A percentile compares a stretch with the other conserved stretches of the same genome.
phyloP scores from a whole-genome alignment of 1,284 basidiomycete species.

The Hemileia vastatrix region DNA sequence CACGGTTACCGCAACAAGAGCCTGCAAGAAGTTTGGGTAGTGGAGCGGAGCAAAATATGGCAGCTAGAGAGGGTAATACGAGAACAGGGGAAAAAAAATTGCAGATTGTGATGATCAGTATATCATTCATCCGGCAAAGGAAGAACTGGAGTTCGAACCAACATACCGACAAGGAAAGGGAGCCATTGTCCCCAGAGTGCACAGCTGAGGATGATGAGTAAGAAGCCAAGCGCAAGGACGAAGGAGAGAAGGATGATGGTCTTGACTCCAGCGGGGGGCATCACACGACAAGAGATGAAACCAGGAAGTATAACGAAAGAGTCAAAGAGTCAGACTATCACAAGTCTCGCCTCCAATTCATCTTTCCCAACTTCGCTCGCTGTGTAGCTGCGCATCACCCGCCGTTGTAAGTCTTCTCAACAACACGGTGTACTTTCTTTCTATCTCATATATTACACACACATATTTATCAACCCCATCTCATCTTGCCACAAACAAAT shows the following conservation, averaged over 20 bases:
- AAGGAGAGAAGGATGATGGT: constrained; percentile 90
- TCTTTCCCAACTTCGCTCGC: too few species aligned
- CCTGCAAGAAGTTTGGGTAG: constrained; percentile 73
- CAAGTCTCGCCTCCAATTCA: too few species aligned
- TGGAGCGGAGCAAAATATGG: constrained; percentile 90
- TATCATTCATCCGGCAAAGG: not conserved
- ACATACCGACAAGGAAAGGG: constrained; percentile 86
- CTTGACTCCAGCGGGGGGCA: too few species aligned
- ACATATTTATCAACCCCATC: too few species aligned
- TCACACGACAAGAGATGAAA: too few species aligned
- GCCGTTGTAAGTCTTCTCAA: too few species aligned
- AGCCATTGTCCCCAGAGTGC: constrained; percentile 96
- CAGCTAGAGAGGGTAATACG: constrained; percentile 51
- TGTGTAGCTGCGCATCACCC: too few species aligned
- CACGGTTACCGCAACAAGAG: constrained; percentile 49
- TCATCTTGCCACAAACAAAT: too few species aligned
- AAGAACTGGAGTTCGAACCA: not conserved
- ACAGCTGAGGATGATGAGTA: constrained; percentile 94
- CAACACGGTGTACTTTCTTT: too few species aligned
- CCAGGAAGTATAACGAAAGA: too few species aligned
- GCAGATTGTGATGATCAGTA: not conserved
- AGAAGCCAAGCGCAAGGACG: constrained; percentile 89
- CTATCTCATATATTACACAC: too few species aligned
- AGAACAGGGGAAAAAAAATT: constrained; percentile 12
- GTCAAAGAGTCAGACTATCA: too few species aligned